These are phyloP conservation scores for Coemansia sp. DNA, from an alignment of 192 early-diverging fungal genomes.

Conservation along the genomic window DNA sequence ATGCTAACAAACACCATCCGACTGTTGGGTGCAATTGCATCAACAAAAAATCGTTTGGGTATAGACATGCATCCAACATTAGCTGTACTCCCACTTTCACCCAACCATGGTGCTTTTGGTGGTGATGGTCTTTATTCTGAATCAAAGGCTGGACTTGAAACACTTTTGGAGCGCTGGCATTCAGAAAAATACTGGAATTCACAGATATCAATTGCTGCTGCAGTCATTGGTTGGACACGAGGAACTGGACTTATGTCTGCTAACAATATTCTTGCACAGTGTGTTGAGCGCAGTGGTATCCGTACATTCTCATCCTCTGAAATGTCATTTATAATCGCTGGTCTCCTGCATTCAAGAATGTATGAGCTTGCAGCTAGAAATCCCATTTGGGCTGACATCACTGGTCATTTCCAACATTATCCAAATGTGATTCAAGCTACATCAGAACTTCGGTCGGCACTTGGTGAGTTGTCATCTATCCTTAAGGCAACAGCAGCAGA, in stretches of 20 bases:
- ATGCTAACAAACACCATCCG: constrained; percentile 94
- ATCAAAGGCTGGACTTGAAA: constrained; percentile 92
- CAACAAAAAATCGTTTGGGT: constrained; percentile 70
- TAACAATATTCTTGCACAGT: constrained; percentile 87
- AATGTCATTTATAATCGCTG: constrained; percentile 92
- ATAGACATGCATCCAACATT: constrained; percentile 85
- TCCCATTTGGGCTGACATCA: constrained; percentile 54
- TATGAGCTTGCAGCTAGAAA: constrained; percentile 63
- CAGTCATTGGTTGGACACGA: constrained; percentile 97
- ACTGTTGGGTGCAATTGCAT: constrained; percentile 81
- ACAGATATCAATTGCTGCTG: constrained; percentile 85
- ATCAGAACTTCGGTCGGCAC: constrained; percentile 1
- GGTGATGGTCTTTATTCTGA: constrained; percentile 90
- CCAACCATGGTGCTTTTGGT: constrained; percentile 96
- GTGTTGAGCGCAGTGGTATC: constrained; percentile 82
- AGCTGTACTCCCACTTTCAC: constrained; percentile 86
- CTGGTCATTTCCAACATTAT: constrained; percentile 28
- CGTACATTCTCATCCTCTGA: constrained; percentile 89
- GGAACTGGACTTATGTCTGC: constrained; percentile 92
- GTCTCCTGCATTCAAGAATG: constrained; percentile 78
- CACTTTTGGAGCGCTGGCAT: constrained; percentile 86
- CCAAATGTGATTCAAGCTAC: constrained; percentile 11
- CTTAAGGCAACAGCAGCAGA: constrained; percentile 11
- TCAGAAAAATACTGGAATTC: constrained; percentile 79
- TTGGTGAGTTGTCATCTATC: constrained; percentile 7